phyloP scores from a whole-genome alignment of 768 basidiomycete genomes.

The Psilocybe tampanensis region DNA sequence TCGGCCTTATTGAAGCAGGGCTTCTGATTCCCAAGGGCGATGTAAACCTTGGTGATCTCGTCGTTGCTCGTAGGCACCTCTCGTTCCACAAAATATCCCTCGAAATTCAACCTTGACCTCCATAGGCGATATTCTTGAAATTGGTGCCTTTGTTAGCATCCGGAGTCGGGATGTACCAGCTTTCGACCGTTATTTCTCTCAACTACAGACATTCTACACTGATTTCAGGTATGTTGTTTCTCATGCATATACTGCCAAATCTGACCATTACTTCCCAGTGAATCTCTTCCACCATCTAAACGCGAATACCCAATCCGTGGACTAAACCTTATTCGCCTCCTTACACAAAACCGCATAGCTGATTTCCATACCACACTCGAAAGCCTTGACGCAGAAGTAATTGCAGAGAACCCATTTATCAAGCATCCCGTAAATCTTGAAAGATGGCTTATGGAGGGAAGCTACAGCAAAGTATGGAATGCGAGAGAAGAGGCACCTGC shows the following conservation, averaged over 20 bases:
- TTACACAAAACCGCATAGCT: conserved; percentile 95
- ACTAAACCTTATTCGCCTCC: conserved; percentile 90
- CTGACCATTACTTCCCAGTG: conserved; percentile 37
- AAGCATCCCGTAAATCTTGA: conserved; percentile 91
- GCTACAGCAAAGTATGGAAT: conserved; percentile 97
- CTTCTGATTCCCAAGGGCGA: conserved; percentile 74
- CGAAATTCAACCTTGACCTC: background rate
- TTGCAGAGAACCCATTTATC: conserved; percentile 71
- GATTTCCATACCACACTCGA: conserved; percentile 98
- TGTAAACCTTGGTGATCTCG: conserved; percentile 65
- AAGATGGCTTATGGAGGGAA: conserved; percentile 98
- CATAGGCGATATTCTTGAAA: conserved; percentile 90
- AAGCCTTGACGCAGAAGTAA: conserved; percentile 74
- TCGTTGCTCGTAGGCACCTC: conserved; percentile 65
- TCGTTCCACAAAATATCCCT: background rate
- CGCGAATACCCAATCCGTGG: conserved; percentile 89
- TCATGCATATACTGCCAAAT: no score
- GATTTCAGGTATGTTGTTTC: conserved; percentile 62
- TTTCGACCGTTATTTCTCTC: conserved; percentile 94
- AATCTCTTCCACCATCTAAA: conserved; percentile 78
- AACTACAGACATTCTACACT: conserved; percentile 87
- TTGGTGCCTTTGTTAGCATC: conserved; percentile 94
- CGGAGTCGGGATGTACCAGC: conserved; percentile 85
- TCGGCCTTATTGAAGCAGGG: conserved; percentile 77
- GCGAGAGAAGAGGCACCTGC: conserved; percentile 91